phyloP scores from a whole-genome alignment of 2,329 filamentous ascomycete genomes.

The Calonectria ilicicola region DNA sequence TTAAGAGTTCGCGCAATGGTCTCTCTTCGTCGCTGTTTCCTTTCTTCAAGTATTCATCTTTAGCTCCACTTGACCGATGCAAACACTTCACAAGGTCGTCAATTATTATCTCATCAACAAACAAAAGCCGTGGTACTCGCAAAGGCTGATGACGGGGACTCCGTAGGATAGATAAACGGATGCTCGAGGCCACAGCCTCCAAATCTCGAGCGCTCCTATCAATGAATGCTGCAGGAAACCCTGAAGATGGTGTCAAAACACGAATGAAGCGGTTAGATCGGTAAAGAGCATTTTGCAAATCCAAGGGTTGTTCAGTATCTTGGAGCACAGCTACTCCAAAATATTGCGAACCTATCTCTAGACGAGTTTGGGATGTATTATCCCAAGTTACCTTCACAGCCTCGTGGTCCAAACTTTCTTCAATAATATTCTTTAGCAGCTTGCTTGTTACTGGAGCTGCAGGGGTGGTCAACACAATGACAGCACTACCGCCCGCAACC shows the following conservation, averaged over 20 bases:
- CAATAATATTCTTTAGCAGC: background rate
- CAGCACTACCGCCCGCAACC: background rate
- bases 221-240: background rate
- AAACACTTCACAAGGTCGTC: background rate
- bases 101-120: background rate
- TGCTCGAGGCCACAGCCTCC: background rate
- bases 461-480: background rate
- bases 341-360: background rate
- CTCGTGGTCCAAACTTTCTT: background rate
- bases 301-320: background rate
- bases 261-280: background rate
- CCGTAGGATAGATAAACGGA: background rate
- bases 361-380: background rate
- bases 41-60: background rate
- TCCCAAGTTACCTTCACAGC: background rate
- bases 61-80: background rate
- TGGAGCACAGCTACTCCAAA: background rate
- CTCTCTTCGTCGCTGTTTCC: background rate
- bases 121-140: background rate
- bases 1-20: background rate
- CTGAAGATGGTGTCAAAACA: background rate
- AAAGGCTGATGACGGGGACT: background rate
- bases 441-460: background rate
- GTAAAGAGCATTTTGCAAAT: background rate
- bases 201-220: background rate